phyloP scores from a whole-genome alignment of 805 yeast species.

The Lachancea meyersii region DNA sequence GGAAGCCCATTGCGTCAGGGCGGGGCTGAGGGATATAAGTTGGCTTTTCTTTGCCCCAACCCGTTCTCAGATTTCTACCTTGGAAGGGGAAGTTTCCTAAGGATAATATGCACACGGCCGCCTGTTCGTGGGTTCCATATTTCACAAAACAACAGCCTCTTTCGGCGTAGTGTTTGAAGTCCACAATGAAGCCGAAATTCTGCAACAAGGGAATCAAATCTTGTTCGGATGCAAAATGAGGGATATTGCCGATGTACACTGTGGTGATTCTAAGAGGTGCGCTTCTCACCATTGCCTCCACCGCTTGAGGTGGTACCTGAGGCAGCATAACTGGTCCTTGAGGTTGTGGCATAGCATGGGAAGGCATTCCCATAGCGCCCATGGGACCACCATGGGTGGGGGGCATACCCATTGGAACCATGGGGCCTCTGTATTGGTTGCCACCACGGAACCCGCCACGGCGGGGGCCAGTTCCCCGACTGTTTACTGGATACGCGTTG shows the following conservation, averaged over 20 bases:
- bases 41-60: conserved; percentile 73
- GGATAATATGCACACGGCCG: conserved; percentile 81
- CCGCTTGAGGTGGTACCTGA: conserved; percentile 46
- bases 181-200: conserved; percentile 76
- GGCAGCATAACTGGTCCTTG: conserved; percentile 27
- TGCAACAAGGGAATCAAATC: conserved; percentile 70
- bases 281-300: conserved; percentile 67
- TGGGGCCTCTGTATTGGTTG: conserved; percentile 17
- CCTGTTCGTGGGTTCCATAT: conserved; percentile 80
- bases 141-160: conserved; percentile 84
- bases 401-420: conserved; percentile 18
- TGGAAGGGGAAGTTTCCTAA: conserved; percentile 61
- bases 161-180: conserved; percentile 72
- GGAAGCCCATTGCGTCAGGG: conserved; percentile 16
- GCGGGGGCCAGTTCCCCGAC: conserved; percentile 15
- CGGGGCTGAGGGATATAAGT: conserved; percentile 29
- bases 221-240: conserved; percentile 66
- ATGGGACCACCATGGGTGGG: conserved; percentile 19
- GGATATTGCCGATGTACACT: conserved; percentile 79
- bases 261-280: conserved; percentile 66
- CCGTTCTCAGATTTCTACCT: conserved; percentile 74
- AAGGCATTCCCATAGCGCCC: conserved; percentile 18
- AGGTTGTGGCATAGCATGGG: conserved; percentile 13
- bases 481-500: conserved; percentile 16
- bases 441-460: conserved; percentile 23